Base-by-base conservation (phyloP, 2,329 filamentous ascomycete genomes). In the Fusarium sp. region DNA sequence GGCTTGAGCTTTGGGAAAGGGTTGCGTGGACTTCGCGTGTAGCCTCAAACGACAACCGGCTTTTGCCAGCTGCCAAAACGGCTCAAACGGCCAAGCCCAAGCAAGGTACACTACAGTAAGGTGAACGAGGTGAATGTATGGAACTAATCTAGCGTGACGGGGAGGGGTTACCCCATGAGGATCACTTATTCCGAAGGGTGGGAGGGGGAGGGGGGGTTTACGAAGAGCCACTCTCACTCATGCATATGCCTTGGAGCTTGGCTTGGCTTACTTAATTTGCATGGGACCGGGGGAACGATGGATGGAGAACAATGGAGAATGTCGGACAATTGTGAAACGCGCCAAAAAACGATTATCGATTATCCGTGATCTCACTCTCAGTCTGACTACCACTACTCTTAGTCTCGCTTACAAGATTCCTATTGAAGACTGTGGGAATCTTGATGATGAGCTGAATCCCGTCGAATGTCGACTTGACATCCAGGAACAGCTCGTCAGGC, bases 361-460 rank as follows among this genome's bases (percentile, higher is more conserved):
- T 60, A 62, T 53, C 50, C 17, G 43, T 28, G 7, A 28, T 43
- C 49, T 57, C 60, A 24, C 45, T 57, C 47, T 69, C 60, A 10
- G 50, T 57, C 47, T 69, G 65, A 34, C 57, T 59, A 40, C 47
- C 44, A 17, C 46, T 66, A 42, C 45, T 63, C 46, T 62, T 65
- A 50, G 45, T 70, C 47, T 62, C 56, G n/a, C 36, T 22, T 33
- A 55, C 51, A 50, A 49, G 49, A 31, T 72, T 72, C 40, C 77
- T 80, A 57, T 82, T 82, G 70, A 88, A 87, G 26, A 87, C 83
- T 3, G 85, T 88, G 24, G 85, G 86, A 60, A 88, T 88, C 71
- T 86, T 84, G 68, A 88, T 87, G 26, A 84, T 87, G 54, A 88
- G 75, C 75, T 88, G 86, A 69, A 88, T 87, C 3, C 86, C 86